Evolutionary conservation across 371 early-diverging fungal genomes (phyloP), one percentile per base, ranked within the genome.

Genomic region (Apophysomyces ossiformis): DNA sequence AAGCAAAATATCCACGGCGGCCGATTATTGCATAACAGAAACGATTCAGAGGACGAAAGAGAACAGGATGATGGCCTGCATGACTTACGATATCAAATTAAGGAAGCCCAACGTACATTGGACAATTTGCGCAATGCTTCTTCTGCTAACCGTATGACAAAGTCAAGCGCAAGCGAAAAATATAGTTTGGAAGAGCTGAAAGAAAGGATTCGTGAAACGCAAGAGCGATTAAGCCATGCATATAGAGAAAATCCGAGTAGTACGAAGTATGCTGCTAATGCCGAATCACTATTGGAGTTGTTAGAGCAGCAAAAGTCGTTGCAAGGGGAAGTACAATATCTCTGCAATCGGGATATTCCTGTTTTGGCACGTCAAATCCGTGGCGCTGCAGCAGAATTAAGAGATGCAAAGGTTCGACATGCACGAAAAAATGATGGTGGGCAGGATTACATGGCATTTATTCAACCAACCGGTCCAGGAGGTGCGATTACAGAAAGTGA

Each of bases 401-500:
- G 84, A 46, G 88, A 87, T 63, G 73, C 83, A 36, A 86, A 88
- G 44, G 72, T 85, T 16, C 79, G 81, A 8, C 67, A 75, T 47
- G 69, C 70, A 0, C 69, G 78, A 35, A 77, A 76, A 60, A 67
- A 73, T 21, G 83, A 83, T 38, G 78, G 78, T 6, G 66, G 72
- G 7, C 75, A 76, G 37, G 80, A 83, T n/a, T 83, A 61, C 54
- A 79, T 74, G 74, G 65, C 72, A 0, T 83, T 69, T 61, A 65
- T 83, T 57, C 69, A 75, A 58, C 78, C 83, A n/a, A 87, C 88
- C 1, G 89, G 89, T 2, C 88, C 89, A 8, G 85, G 84, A 18
- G 88, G 88, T 13, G 67, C 77, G 32, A 68, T 86, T 21, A 86
- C 88, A 0, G 87, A 87, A 46, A 78, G 83, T 35, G 89, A 89